phyloP scores from a whole-genome alignment of 139 green algal species.

The Volvox reticuliferus region DNA sequence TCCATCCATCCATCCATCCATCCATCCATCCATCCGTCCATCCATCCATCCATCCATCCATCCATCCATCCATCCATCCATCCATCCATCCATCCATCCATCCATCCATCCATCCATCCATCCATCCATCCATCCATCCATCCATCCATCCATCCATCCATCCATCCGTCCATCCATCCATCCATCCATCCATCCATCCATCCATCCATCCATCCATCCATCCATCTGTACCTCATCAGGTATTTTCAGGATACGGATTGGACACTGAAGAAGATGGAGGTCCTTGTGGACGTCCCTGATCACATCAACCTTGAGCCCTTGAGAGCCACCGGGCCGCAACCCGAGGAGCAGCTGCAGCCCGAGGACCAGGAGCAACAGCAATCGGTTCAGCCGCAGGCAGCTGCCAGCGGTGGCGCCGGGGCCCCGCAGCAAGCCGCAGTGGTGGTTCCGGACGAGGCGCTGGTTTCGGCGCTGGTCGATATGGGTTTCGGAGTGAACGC shows the following conservation, averaged over 20 bases:
- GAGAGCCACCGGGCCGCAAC: constrained; percentile 71
- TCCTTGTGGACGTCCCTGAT: constrained; percentile 89
- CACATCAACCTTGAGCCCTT: constrained; percentile 86
- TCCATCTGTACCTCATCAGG: too few relatives aligned
- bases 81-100: too few relatives aligned
- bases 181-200: too few relatives aligned
- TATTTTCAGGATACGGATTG: constrained; percentile 84
- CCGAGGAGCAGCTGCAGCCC: constrained; percentile 86
- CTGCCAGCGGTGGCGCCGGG: background rate
- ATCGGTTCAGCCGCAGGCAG: background rate
- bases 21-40: too few relatives aligned
- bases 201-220: too few relatives aligned
- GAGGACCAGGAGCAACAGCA: constrained; percentile 64
- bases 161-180: too few relatives aligned
- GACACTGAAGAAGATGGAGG: constrained; percentile 92
- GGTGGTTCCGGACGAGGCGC: background rate
- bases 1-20: too few relatives aligned
- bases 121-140: too few relatives aligned
- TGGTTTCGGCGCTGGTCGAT: constrained; percentile 64
- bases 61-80: too few relatives aligned
- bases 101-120: too few relatives aligned
- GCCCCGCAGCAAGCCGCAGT: background rate
- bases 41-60: too few relatives aligned
- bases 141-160: too few relatives aligned
- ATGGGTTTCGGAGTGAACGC: constrained; percentile 95